A percentile compares a stretch with the other conserved stretches of the same genome.
Conservation (phyloP, 2,329 filamentous ascomycete species). For the Apiospora rasikravindrae region DNA sequence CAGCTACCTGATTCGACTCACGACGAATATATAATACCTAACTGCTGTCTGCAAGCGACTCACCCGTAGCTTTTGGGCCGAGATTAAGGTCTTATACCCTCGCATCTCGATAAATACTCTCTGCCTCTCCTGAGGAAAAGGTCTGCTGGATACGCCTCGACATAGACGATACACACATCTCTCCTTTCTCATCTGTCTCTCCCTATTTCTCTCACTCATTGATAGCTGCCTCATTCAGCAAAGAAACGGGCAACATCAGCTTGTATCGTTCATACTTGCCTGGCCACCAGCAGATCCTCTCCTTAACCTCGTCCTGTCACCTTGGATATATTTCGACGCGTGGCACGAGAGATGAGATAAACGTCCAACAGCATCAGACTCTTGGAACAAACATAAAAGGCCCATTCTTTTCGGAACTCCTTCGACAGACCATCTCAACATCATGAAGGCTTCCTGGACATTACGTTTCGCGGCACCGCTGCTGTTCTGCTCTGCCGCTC, state of each 20-base stretch:
- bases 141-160: not conserved
- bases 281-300: not conserved
- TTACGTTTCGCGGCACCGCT: not conserved
- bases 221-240: not conserved
- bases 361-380: not conserved
- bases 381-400: not conserved
- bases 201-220: not conserved
- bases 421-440: not conserved
- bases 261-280: not conserved
- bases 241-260: not conserved
- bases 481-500: not conserved
- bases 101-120: not conserved
- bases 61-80: not conserved
- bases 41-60: not conserved
- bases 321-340: not conserved
- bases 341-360: not conserved
- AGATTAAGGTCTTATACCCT: not conserved
- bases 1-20: not conserved
- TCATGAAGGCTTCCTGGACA: not conserved
- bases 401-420: not conserved
- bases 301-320: not conserved
- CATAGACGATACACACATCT: not conserved
- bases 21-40: not conserved
- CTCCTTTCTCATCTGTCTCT: not conserved
- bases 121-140: conserved; percentile 2